Evolutionary conservation across 129 eudicot genomes (phyloP).

Genomic region (Pulicaria dysenterica): DNA sequence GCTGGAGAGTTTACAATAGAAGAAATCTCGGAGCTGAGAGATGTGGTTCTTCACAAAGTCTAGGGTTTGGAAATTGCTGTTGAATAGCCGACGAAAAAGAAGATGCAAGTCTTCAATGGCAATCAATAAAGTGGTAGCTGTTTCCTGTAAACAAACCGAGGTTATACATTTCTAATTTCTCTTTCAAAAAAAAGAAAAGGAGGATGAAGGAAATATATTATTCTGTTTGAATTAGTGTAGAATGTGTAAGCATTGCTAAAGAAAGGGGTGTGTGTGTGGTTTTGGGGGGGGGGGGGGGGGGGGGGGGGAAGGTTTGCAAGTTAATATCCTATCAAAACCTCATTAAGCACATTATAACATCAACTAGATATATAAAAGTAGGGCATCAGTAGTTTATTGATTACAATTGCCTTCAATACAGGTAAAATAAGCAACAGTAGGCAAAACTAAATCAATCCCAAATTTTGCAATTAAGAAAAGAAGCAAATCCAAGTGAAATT

Average conservation of each 20-base stretch:
- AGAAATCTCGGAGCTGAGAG: slow-evolving; percentile 18
- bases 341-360: too few relatives aligned
- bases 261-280: too few relatives aligned
- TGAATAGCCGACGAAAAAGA: slow-evolving; percentile 42
- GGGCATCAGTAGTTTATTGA: not conserved
- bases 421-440: not conserved
- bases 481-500: not conserved
- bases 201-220: not conserved
- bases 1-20: slow-evolving; percentile 28
- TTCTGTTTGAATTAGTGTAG: not conserved
- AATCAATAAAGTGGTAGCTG: slow-evolving; percentile 24
- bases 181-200: not conserved
- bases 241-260: too few relatives aligned
- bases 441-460: not conserved
- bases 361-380: too few relatives aligned
- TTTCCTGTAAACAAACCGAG: not conserved
- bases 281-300: too few relatives aligned
- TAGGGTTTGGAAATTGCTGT: slow-evolving; percentile 40
- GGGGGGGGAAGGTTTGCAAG: too few relatives aligned
- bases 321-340: too few relatives aligned
- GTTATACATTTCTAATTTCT: slow-evolving; percentile 1
- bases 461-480: not conserved
- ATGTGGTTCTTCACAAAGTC: slow-evolving; percentile 44
- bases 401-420: not conserved
- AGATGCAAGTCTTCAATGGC: slow-evolving; percentile 45